Conservation (phyloP, 768 basidiomycete species). For the Hericium erinaceus region DNA sequence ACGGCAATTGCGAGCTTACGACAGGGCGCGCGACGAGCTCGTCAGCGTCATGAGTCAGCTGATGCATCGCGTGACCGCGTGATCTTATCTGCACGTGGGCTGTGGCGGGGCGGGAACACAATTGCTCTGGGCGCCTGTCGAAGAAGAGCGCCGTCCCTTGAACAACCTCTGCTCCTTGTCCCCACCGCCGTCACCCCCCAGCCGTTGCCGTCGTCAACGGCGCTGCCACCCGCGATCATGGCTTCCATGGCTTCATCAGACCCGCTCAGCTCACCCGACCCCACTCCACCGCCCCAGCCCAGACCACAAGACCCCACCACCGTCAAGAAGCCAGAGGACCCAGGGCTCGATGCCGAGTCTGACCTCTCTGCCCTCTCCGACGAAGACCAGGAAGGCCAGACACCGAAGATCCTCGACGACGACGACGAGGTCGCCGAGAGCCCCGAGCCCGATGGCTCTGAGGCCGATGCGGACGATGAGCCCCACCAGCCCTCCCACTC, state of each 20-base stretch:
- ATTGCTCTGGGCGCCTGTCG: not conserved
- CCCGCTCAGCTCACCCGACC: conserved; percentile 59
- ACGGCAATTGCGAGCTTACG: not conserved
- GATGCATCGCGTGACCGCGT: not conserved
- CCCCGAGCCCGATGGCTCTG: conserved; percentile 20
- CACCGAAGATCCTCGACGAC: conserved; percentile 4
- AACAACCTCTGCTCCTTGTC: not conserved
- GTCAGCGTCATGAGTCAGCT: not conserved
- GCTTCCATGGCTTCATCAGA: conserved; percentile 51
- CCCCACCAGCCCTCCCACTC: conserved; percentile 8
- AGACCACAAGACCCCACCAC: conserved; percentile 18
- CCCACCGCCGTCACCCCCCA: not conserved
- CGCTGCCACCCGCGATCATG: not conserved
- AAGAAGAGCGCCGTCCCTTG: not conserved
- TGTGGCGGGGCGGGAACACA: not conserved
- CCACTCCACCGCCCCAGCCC: conserved; percentile 38
- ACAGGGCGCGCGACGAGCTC: not conserved
- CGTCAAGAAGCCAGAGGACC: conserved; percentile 22
- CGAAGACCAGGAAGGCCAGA: conserved; percentile 56
- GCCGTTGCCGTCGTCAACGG: not conserved
- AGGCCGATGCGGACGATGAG: conserved; percentile 17
- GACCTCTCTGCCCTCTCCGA: conserved; percentile 81
- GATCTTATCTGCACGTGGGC: too few species aligned
- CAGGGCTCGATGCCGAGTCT: conserved; percentile 52
- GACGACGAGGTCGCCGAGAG: conserved; percentile 11